A percentile compares a stretch with the other conserved stretches of the same genome.
Conservation (phyloP, 768 basidiomycete genomes). For the Holtermannia corniformis region DNA sequence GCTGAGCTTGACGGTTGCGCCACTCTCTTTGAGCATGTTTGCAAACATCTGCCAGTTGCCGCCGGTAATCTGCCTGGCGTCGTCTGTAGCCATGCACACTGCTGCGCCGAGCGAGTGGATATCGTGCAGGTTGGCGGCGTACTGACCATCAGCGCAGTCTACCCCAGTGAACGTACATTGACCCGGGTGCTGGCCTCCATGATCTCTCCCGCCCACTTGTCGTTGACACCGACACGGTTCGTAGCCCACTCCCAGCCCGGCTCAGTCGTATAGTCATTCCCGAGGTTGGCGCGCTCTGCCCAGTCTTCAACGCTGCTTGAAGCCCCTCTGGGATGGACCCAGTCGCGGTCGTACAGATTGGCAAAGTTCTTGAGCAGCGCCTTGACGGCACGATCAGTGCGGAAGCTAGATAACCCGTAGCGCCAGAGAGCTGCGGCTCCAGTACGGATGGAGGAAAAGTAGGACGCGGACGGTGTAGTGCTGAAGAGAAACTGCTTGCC, state of each 20-base stretch:
- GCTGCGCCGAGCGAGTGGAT: slow-evolving; percentile 72
- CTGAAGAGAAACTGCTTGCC: slow-evolving; percentile 55
- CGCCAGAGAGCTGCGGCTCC: slow-evolving; percentile 51
- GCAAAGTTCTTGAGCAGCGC: slow-evolving; percentile 48
- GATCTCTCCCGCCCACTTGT: slow-evolving; percentile 59
- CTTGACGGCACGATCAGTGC: slow-evolving; percentile 44
- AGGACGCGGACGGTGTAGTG: slow-evolving; percentile 12
- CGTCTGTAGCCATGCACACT: slow-evolving; percentile 60
- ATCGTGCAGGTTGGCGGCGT: slow-evolving; percentile 53
- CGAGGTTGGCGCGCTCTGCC: slow-evolving; percentile 23
- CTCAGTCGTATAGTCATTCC: slow-evolving; percentile 44
- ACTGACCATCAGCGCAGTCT: slow-evolving; percentile 27
- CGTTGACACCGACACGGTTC: slow-evolving; percentile 49
- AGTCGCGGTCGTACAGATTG: slow-evolving; percentile 47
- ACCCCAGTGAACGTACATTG: slow-evolving; percentile 60
- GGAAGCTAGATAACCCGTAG: slow-evolving; percentile 59
- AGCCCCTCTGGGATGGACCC: slow-evolving; percentile 19
- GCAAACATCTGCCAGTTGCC: slow-evolving; percentile 84
- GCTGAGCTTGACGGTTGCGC: slow-evolving; percentile 60
- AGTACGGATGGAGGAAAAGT: slow-evolving; percentile 41
- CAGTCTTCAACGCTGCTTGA: slow-evolving; percentile 23
- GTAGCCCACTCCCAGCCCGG: slow-evolving; percentile 54
- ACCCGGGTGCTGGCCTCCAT: slow-evolving; percentile 72
- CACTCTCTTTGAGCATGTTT: slow-evolving; percentile 60
- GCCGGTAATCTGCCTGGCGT: slow-evolving; percentile 58